Percentiles rank a stretch among this genome's conserved stretches.
phyloP scores from a whole-genome alignment of 768 basidiomycete genomes.

The Tulasnella sp. region DNA sequence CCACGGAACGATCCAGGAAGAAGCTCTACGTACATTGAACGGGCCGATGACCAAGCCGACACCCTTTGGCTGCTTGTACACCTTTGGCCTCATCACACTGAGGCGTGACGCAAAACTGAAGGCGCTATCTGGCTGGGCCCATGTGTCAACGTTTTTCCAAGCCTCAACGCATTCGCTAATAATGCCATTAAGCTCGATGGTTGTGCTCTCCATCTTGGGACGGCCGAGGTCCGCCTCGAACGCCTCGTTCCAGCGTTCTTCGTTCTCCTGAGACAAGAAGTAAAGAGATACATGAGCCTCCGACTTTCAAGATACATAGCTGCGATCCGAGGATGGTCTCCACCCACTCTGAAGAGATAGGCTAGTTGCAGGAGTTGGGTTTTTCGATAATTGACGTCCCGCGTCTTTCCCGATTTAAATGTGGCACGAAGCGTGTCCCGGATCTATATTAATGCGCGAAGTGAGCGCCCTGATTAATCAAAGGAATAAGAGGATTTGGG shows the following conservation, averaged over 20 bases:
- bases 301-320: conserved; percentile 45
- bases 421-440: conserved; percentile 42
- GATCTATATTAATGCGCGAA: conserved; percentile 33
- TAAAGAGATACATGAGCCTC: conserved; percentile 32
- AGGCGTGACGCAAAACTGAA: conserved; percentile 54
- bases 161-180: conserved; percentile 42
- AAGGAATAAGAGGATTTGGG: no score
- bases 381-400: conserved; percentile 53
- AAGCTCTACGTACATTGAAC: conserved; percentile 21
- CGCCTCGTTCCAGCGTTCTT: conserved; percentile 45
- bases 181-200: conserved; percentile 49
- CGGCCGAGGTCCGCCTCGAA: conserved; percentile 53
- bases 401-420: conserved; percentile 55
- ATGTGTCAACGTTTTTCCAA: conserved; percentile 56
- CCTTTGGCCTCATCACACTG: conserved; percentile 46
- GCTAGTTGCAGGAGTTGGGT: conserved; percentile 64
- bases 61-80: conserved; percentile 61
- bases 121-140: conserved; percentile 55
- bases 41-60: conserved; percentile 23
- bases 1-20: neutral
- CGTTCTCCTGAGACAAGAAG: conserved; percentile 35
- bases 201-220: conserved; percentile 44
- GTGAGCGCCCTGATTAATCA: neutral
- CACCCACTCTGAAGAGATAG: neutral
- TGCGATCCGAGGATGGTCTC: conserved; percentile 28